Evolutionary conservation across 2,329 filamentous ascomycete species (phyloP).

Genomic region (Trichoderma sp.): DNA sequence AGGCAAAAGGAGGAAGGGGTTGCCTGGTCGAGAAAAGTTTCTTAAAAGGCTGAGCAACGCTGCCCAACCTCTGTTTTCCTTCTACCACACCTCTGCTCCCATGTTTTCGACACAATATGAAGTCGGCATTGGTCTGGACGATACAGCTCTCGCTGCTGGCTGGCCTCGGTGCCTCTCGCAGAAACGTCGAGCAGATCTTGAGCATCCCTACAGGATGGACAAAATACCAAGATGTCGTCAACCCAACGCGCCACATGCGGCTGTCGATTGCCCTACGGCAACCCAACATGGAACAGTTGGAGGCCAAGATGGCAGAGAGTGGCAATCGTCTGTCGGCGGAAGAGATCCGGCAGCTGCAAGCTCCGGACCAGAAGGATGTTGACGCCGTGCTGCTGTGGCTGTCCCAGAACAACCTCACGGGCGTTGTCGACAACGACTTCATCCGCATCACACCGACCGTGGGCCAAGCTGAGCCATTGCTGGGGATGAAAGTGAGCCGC

Average conservation of each 20-base stretch:
- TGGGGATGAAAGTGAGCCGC: constrained; percentile 40
- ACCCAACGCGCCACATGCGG: constrained; percentile 27
- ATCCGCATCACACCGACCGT: constrained; percentile 43
- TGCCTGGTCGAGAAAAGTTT: not conserved
- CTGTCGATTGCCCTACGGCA: constrained; percentile 35
- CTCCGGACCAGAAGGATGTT: constrained; percentile 34
- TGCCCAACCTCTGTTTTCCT: not conserved
- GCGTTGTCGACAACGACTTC: constrained; percentile 38
- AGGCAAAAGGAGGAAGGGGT: not conserved
- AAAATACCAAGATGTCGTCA: constrained; percentile 24
- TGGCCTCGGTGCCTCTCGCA: constrained; percentile 24
- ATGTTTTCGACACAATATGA: constrained; percentile 18
- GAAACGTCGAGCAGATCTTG: constrained; percentile 29
- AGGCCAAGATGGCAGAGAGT: constrained; percentile 25
- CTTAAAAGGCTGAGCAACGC: not conserved
- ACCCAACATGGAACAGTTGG: constrained; percentile 29
- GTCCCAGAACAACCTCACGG: constrained; percentile 34
- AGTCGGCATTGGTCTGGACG: constrained; percentile 18
- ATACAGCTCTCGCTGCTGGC: constrained; percentile 26
- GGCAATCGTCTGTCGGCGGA: constrained; percentile 34
- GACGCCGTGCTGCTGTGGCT: constrained; percentile 43
- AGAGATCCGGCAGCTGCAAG: constrained; percentile 37
- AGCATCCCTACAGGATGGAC: constrained; percentile 33
- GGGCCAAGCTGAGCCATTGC: constrained; percentile 37
- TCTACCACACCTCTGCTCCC: not conserved